These are phyloP conservation scores for Cladorrhinum sp. DNA, from an alignment of 2,329 filamentous ascomycete species.

Conservation along the genomic window DNA sequence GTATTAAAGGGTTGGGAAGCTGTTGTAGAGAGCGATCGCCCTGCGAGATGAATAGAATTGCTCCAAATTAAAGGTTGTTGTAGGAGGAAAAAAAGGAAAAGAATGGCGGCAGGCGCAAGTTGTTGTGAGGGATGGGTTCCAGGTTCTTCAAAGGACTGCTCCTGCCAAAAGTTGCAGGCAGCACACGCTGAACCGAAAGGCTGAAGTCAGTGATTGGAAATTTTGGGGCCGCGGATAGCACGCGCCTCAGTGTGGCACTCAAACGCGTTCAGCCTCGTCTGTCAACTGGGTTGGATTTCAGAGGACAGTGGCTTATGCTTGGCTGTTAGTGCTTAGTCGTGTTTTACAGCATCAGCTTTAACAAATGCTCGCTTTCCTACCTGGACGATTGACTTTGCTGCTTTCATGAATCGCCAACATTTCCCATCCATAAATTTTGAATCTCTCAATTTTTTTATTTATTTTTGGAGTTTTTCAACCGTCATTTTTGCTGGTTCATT, in stretches of 20 bases:
- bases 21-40: neutral
- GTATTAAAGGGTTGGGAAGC: neutral
- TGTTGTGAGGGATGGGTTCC: neutral
- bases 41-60: neutral
- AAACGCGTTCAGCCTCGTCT: conserved; percentile 21
- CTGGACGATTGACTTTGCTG: too few relatives aligned
- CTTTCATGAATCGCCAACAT: neutral
- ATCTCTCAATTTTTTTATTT: too few relatives aligned
- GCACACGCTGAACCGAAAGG: neutral
- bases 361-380: neutral
- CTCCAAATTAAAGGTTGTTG: conserved; percentile 1
- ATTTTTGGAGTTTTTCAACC: too few relatives aligned
- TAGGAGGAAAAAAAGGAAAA: neutral
- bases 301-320: conserved; percentile 2
- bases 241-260: conserved; percentile 18
- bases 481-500: too few relatives aligned
- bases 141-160: neutral
- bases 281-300: neutral
- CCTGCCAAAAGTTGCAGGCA: neutral
- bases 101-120: conserved; percentile 6
- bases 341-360: neutral
- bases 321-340: neutral
- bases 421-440: neutral
- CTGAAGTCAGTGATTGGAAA: conserved; percentile 17
- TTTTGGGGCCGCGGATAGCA: conserved; percentile 16